Base-by-base conservation (phyloP, 2,329 filamentous ascomycete species). In the Emergomyces africanus region DNA sequence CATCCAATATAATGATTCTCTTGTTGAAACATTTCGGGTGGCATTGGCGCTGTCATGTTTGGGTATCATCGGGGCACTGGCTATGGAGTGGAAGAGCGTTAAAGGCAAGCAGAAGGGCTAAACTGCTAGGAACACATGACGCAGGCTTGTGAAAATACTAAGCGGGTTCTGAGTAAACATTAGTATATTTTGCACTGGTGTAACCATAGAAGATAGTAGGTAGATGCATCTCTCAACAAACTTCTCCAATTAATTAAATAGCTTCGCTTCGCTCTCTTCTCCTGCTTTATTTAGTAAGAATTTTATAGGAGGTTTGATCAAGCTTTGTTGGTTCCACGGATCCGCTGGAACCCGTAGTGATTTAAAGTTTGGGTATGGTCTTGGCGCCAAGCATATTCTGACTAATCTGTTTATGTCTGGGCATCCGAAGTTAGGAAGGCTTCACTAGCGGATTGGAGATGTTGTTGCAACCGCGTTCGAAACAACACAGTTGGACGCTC, bases 41-140 rank as follows among this genome's bases (percentile, higher is more conserved):
- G 79, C 77, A 1, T 72, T 85, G 8, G 78, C 80, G 1, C 72
- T 84, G 65, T 75, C 78, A 0, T 75, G 75, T 12, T 59, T 85
- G 5, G 79, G 77, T 5, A 73, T 86, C 12, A 35, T 85, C 9
- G 84, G 82, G 0, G 76, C 78, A 0, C 65, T 78, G 0, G 71
- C 74, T 5, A 79, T 88, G 63, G 80, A 87, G 72, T 88, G 84
- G 84, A 80, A 77, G 68, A 84, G 75, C 63, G 83, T 88, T 66
- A 88, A 87, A 76, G 82, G 81, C 66, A 74, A 75, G 67, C 68
- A 71, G 54, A 64, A 64, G 50, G 15, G 6, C 25, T 42, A 20
- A 42, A 6, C n/a, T 6, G n/a, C n/a, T 12, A 25, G 20, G n/a
- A 23, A 1, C 15, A 14, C n/a, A 25, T 20, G n/a, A 18, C n/a